A percentile compares a stretch with the other conserved stretches of the same genome.
Conservation (phyloP, 257 asterid species). For the Salvia rosmarinus region DNA sequence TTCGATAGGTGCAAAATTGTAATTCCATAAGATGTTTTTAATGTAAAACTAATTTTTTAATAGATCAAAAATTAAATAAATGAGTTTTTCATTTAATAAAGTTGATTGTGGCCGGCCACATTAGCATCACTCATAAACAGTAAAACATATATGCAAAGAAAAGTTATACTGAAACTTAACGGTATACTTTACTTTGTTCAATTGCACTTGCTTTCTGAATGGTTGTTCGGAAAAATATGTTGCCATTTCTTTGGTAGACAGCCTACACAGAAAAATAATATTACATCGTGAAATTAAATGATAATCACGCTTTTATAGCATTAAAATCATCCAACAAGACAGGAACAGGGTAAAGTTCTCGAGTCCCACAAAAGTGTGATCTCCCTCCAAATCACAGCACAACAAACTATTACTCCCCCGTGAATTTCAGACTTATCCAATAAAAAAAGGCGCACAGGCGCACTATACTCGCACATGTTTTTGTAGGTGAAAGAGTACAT, state of each 20-base stretch:
- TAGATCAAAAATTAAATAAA: too few species aligned
- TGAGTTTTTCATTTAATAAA: too few species aligned
- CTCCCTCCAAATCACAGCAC: not conserved
- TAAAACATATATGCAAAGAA: not conserved
- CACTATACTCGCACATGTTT: not conserved
- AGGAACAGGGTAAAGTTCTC: slow-evolving; percentile 2
- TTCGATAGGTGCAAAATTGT: too few species aligned
- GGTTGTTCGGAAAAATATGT: slow-evolving; percentile 68
- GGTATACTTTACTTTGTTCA: slow-evolving; percentile 67
- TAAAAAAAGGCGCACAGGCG: not conserved
- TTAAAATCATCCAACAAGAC: not conserved
- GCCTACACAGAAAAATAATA: slow-evolving; percentile 41
- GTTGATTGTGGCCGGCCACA: too few species aligned
- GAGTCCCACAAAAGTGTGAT: not conserved
- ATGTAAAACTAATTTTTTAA: too few species aligned
- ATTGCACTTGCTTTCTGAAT: slow-evolving; percentile 60
- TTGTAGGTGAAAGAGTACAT: too few species aligned
- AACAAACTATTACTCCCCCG: not conserved
- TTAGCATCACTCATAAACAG: too few species aligned
- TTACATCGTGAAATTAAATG: not conserved
- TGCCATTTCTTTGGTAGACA: slow-evolving; percentile 78
- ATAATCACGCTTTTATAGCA: not conserved
- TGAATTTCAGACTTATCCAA: not conserved
- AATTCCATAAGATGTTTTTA: too few species aligned
- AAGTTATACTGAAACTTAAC: not conserved